Base-by-base conservation (phyloP, 2,329 filamentous ascomycete species). In the Colletotrichum chlorophyti region DNA sequence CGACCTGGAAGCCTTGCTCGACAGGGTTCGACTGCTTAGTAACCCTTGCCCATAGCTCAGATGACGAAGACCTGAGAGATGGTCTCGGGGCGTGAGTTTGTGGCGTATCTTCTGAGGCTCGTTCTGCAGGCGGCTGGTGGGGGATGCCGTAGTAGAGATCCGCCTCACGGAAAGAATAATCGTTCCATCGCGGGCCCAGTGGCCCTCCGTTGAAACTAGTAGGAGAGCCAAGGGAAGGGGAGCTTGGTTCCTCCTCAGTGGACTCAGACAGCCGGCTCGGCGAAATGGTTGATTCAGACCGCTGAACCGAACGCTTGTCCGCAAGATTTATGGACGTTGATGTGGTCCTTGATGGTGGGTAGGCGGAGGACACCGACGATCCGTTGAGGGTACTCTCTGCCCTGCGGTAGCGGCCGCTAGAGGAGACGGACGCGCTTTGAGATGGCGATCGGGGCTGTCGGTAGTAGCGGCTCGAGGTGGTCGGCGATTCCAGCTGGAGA, bases 141-240 rank as follows among this genome's bases (percentile, higher is more conserved):
- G 60, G 50, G 6, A 27, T 40, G 15, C 49, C 41, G 40, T 74
- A 75, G 41, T 71, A 74, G 9, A 73, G 59, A 41, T 75, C 72
- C 0, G 69, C 66, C 50, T 75, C 73, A 10, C 72, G 67, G 17
- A 75, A 70, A 0, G 72, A 73, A 35, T 75, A 75, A 48, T 75
- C 72, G 7, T 66, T 65, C 49, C 66, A 68, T 7, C 65, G 57
- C 21, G 67, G 65, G 19, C 65, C 66, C 12, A 69, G 58, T 3
- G 62, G 54, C 5, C 32, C 50, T 17, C 35, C 38, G 2, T 49
- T 26, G 17, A 14, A 38, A 15, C n/a, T 48, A 1, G 59, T 32
- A 17, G 19, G 32, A 17, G 61, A 57, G n/a, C 12, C 24, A 3
- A 29, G 45, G 3, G 53, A 40, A 5, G n/a, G 15, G 9, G 26